A percentile compares a stretch with the other conserved stretches of the same genome.
phyloP scores from a whole-genome alignment of 1,284 basidiomycete genomes.

The Dichomitus squalens region DNA sequence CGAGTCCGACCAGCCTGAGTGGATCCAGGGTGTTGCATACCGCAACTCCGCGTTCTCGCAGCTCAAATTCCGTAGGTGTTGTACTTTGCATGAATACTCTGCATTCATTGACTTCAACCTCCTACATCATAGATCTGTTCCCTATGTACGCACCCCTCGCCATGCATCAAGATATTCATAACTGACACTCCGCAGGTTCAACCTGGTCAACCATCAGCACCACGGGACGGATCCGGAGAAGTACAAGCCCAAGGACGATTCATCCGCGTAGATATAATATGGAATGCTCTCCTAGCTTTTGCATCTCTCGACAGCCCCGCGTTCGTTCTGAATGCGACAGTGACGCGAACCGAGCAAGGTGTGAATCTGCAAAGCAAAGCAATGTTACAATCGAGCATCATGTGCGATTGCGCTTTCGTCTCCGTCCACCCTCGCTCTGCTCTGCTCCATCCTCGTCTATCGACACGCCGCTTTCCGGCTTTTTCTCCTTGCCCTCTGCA shows the following conservation, averaged over 20 bases:
- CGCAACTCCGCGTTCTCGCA: slow-evolving; percentile 94
- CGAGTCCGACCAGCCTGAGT: slow-evolving; percentile 78
- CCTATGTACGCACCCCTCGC: slow-evolving; percentile 56
- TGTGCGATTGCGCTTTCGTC: slow-evolving; percentile 28
- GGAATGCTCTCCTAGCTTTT: slow-evolving; percentile 9
- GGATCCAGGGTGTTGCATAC: slow-evolving; percentile 89
- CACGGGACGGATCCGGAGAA: slow-evolving; percentile 87
- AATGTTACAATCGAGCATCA: slow-evolving; percentile 3
- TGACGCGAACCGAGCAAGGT: background rate
- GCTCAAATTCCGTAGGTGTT: slow-evolving; percentile 83
- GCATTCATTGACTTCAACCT: slow-evolving; percentile 6
- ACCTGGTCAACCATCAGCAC: slow-evolving; percentile 87
- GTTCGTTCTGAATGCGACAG: background rate
- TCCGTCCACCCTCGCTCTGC: slow-evolving; percentile 15
- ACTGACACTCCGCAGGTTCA: slow-evolving; percentile 65
- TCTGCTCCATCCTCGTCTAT: slow-evolving; percentile 10
- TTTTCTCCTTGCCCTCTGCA: slow-evolving; percentile 37
- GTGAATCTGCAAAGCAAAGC: background rate
- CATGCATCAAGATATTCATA: background rate
- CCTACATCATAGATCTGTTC: slow-evolving; percentile 51
- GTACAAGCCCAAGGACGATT: slow-evolving; percentile 49
- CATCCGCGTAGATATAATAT: slow-evolving; percentile 16
- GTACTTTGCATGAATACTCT: background rate
- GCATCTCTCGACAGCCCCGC: background rate
- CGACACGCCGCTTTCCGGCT: slow-evolving; percentile 3